Percentiles rank a stretch among this genome's conserved stretches.
These are phyloP conservation scores for Neofusicoccum laricinum DNA, from an alignment of 2,329 filamentous ascomycete species.

Conservation along the genomic window DNA sequence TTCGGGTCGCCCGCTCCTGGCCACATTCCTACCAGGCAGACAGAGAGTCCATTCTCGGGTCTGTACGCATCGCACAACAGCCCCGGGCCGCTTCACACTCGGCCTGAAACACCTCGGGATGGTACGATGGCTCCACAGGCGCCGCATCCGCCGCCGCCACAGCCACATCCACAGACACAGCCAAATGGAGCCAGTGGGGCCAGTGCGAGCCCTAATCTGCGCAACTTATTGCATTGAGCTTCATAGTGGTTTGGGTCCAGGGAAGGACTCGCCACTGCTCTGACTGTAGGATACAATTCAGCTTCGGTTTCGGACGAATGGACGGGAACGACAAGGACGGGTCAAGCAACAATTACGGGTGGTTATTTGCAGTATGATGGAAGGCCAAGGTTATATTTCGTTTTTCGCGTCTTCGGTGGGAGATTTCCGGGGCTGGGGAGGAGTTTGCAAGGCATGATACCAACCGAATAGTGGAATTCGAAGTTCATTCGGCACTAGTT, in stretches of 20 bases:
- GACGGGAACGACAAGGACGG: background rate
- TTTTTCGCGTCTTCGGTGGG: background rate
- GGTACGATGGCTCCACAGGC: conserved; percentile 26
- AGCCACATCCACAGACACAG: conserved; percentile 13
- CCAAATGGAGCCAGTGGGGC: conserved; percentile 29
- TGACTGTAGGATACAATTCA: background rate
- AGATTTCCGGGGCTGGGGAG: background rate
- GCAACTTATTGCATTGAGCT: conserved; percentile 44
- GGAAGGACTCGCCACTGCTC: background rate
- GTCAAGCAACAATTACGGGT: background rate
- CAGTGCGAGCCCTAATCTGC: conserved; percentile 48
- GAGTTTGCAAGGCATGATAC: conserved; percentile 17
- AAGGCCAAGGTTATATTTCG: background rate
- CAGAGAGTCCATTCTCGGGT: conserved; percentile 32
- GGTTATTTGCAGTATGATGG: background rate
- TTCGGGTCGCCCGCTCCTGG: conserved; percentile 19
- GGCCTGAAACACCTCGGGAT: conserved; percentile 35
- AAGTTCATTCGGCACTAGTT: background rate
- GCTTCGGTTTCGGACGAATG: too few relatives aligned
- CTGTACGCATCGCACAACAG: conserved; percentile 5
- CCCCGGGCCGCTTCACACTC: conserved; percentile 22
- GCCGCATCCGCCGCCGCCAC: conserved; percentile 12
- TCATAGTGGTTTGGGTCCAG: background rate
- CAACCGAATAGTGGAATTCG: conserved; percentile 14
- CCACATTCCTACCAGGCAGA: conserved; percentile 23